Evolutionary conservation across 768 basidiomycete species (phyloP).

Genomic region (Lactarius psammicola): DNA sequence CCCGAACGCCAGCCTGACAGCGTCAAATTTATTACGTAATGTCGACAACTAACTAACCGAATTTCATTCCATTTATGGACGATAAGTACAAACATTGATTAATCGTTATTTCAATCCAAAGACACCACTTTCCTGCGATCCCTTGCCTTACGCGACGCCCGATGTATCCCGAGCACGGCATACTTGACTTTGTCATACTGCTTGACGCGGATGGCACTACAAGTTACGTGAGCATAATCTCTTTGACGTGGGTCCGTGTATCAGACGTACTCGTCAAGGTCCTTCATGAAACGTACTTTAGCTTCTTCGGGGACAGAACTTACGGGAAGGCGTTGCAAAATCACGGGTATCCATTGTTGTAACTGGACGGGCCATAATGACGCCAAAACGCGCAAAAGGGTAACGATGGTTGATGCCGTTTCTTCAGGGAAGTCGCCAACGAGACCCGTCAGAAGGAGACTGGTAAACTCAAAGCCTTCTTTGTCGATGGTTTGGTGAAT

Average conservation of each 20-base stretch:
- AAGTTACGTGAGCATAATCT: constrained; percentile 23
- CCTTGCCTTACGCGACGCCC: constrained; percentile 70
- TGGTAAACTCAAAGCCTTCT: constrained; percentile 70
- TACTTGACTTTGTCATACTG: constrained; percentile 84
- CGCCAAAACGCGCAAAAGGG: constrained; percentile 71
- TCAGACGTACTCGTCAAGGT: constrained; percentile 66
- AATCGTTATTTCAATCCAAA: constrained; percentile 38
- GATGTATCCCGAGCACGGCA: constrained; percentile 64
- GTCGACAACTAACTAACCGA: not conserved
- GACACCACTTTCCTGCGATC: constrained; percentile 53
- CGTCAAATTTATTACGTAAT: constrained; percentile 21
- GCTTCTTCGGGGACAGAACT: constrained; percentile 58
- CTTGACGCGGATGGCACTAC: constrained; percentile 60
- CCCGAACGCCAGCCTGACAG: not conserved
- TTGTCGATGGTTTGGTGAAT: constrained; percentile 63
- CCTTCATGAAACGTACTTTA: constrained; percentile 69
- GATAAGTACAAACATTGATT: constrained; percentile 28
- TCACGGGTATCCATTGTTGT: constrained; percentile 66
- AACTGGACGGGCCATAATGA: constrained; percentile 67
- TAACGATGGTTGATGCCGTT: constrained; percentile 64
- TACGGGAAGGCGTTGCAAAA: constrained; percentile 68
- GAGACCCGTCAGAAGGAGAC: constrained; percentile 70
- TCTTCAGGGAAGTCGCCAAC: constrained; percentile 91
- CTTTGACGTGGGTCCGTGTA: constrained; percentile 9
- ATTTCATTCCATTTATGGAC: constrained; percentile 5